phyloP scores from a whole-genome alignment of 495 filamentous ascomycete genomes.

The Schizothecium vesticola region DNA sequence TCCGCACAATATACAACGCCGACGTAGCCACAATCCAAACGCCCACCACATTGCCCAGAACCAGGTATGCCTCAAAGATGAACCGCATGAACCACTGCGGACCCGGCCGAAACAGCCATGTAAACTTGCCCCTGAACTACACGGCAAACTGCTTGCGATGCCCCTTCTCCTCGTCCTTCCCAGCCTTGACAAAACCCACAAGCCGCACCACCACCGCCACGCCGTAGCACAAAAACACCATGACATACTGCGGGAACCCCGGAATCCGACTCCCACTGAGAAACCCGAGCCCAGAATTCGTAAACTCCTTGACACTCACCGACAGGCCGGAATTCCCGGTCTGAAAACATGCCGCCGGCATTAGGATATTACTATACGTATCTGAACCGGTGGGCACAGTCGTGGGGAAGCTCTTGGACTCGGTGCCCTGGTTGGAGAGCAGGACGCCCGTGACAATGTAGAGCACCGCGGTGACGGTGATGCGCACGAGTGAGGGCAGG shows the following conservation, averaged over 20 bases:
- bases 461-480: conserved; percentile 21
- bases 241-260: conserved; percentile 27
- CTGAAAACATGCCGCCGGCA: conserved; percentile 33
- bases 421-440: conserved; percentile 26
- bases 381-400: conserved; percentile 15
- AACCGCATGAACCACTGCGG: conserved; percentile 15
- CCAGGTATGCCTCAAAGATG: conserved; percentile 25
- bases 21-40: conserved; percentile 15
- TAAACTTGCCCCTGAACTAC: not conserved
- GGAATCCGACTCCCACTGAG: conserved; percentile 22
- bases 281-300: conserved; percentile 14
- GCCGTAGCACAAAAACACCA: conserved; percentile 27
- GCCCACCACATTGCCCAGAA: conserved; percentile 19
- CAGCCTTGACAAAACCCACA: conserved; percentile 20
- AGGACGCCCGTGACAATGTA: conserved; percentile 27
- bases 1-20: conserved; percentile 22
- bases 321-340: conserved; percentile 7
- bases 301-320: conserved; percentile 7
- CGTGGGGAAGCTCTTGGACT: conserved; percentile 24
- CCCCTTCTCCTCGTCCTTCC: conserved; percentile 14
- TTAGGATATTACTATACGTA: conserved; percentile 22
- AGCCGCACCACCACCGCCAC: conserved; percentile 22
- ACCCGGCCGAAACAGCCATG: conserved; percentile 1
- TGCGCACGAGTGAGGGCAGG: conserved; percentile 22
- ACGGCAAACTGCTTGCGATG: conserved; percentile 5